These are phyloP conservation scores for Xylaria curta DNA, from an alignment of 495 filamentous ascomycete genomes.

Conservation along the genomic window DNA sequence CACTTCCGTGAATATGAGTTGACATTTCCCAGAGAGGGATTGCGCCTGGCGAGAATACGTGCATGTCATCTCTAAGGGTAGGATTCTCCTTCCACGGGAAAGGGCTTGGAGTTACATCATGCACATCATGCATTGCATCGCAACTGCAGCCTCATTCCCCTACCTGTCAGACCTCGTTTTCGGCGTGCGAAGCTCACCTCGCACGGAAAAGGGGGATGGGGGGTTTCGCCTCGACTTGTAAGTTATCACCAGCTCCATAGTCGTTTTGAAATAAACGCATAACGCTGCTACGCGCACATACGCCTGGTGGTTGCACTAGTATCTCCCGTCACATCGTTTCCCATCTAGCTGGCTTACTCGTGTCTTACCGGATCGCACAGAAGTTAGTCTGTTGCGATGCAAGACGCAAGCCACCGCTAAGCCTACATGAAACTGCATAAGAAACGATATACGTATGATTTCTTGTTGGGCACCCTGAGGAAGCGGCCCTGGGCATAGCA, in stretches of 20 bases:
- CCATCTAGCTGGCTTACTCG: background rate
- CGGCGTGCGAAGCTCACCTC: background rate
- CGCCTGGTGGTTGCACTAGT: background rate
- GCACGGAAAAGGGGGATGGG: background rate
- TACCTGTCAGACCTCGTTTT: background rate
- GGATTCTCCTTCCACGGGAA: background rate
- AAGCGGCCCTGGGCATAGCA: background rate
- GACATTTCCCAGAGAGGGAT: background rate
- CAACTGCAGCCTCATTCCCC: background rate
- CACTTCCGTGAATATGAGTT: background rate
- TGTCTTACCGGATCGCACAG: background rate
- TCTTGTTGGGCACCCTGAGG: background rate
- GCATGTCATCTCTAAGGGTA: background rate
- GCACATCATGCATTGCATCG: background rate
- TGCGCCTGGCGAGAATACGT: background rate
- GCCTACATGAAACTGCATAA: background rate
- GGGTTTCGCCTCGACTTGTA: background rate
- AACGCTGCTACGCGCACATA: background rate
- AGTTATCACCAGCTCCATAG: background rate
- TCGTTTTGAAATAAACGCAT: background rate
- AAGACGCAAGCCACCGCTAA: constrained; percentile 13
- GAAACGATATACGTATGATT: constrained; percentile 1
- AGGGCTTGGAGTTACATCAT: background rate
- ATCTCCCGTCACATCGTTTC: constrained; percentile 1
- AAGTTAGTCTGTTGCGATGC: background rate